Evolutionary conservation across 768 basidiomycete genomes (phyloP).

Genomic region (Lactifluus pinguis): DNA sequence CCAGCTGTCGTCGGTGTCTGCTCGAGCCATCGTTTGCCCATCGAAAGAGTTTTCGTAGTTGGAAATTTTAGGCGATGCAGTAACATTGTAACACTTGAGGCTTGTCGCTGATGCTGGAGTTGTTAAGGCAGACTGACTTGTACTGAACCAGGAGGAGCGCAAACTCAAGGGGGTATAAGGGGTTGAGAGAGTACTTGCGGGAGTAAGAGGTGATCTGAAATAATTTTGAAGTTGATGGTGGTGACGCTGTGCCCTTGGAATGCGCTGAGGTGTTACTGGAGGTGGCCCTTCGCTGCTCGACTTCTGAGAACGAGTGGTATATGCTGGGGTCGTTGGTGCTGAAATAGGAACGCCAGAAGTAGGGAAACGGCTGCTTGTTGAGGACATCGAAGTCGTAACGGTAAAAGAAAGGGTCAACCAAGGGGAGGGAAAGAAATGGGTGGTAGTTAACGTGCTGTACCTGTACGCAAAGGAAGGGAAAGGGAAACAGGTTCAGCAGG

Average conservation of each 20-base stretch:
- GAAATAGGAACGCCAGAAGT: conserved; percentile 29
- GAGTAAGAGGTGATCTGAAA: conserved; percentile 51
- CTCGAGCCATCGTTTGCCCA: conserved; percentile 35
- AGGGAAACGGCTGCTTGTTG: conserved; percentile 15
- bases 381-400: conserved; percentile 14
- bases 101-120: conserved; percentile 46
- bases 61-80: conserved; percentile 37
- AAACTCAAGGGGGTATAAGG: conserved; percentile 66
- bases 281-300: conserved; percentile 24
- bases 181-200: conserved; percentile 40
- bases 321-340: conserved; percentile 37
- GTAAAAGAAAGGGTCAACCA: conserved; percentile 11
- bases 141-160: conserved; percentile 45
- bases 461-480: conserved; percentile 8
- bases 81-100: conserved; percentile 34
- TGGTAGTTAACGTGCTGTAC: conserved; percentile 17
- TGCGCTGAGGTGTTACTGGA: conserved; percentile 62
- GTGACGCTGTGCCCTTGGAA: conserved; percentile 33
- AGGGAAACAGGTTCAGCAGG: conserved; percentile 7
- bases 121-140: conserved; percentile 43
- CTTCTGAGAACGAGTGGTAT: conserved; percentile 29
- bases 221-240: conserved; percentile 29
- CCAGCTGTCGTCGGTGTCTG: conserved; percentile 63
- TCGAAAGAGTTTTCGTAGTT: conserved; percentile 25
- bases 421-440: conserved; percentile 9